Base-by-base conservation (phyloP, 352 stramenopile genomes). In the Phytophthora megakarya region DNA sequence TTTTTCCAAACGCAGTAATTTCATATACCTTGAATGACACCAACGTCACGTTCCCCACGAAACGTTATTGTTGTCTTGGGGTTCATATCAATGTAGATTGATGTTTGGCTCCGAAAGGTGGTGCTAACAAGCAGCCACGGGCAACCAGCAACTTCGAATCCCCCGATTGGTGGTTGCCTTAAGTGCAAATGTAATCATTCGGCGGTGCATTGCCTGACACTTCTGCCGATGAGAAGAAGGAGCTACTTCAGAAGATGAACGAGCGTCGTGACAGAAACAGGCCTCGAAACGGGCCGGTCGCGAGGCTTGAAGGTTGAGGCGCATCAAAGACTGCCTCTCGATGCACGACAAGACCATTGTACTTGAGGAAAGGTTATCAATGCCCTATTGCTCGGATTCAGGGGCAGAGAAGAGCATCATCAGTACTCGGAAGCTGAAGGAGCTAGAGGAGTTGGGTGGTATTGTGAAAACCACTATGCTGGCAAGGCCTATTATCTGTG, bases 331-430 rank as follows among this genome's bases (percentile, higher is more conserved):
- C 25, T 67, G 60, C 38, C 50, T 57, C 18, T 44, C 28, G 1
- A 55, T 55, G 25, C 60, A 67, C 5, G 22, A 52, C 23, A 67
- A 53, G 35, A 47, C n/a, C 5, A 61, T 61, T 51, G 43, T 67
- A n/a, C 23, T 61, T 11, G 37, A 67, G 22, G 50, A 50, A 25
- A 61, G n/a, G 13, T 16, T 67, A 19, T 57, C 50, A 15, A 67
- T 67, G 50, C 37, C 44, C 35, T 67, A 62, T 33, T 67, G 50
- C 50, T 49, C 50, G 0, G 50, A 67, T 35, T 51, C 60, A 10
- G 60, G 44, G 50, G 44, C 60, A n/a, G 44, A 45, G 10, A 67
- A 47, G 37, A 61, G 50, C 35, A 46, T 62, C 16, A 67, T 61
- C 11, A 67, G 59, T 51, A 44, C 49, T 67, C 30, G 32, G 1